A percentile compares a stretch with the other conserved stretches of the same genome.
Conservation (phyloP, 2,329 filamentous ascomycete species). For the Exophiala sideris region DNA sequence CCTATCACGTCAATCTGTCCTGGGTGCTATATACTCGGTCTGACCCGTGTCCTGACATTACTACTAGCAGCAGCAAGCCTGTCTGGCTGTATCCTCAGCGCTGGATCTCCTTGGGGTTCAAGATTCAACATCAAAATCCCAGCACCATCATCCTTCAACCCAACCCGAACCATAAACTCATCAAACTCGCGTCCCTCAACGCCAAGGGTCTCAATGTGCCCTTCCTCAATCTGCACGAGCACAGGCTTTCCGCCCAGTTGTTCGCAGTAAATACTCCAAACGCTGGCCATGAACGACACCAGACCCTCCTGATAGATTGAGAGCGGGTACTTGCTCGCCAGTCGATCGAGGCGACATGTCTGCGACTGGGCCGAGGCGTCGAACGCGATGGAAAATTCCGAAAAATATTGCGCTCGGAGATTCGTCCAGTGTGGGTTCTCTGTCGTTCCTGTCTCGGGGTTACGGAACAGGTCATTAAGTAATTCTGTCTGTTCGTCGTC, state of each 20-base stretch:
- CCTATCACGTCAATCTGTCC: no score
- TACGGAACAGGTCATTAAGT: slow-evolving; percentile 14
- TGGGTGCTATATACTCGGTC: no score
- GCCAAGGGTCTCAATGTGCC: slow-evolving; percentile 20
- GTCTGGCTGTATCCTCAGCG: background rate
- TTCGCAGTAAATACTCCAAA: slow-evolving; percentile 13
- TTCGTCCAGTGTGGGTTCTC: slow-evolving; percentile 19
- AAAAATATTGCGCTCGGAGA: slow-evolving; percentile 11
- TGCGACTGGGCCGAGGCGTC: slow-evolving; percentile 9
- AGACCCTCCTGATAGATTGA: slow-evolving; percentile 14
- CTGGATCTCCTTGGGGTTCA: background rate
- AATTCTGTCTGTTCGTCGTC: slow-evolving; percentile 4
- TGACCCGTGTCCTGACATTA: no score
- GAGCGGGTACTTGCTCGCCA: slow-evolving; percentile 19
- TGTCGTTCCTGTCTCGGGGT: background rate
- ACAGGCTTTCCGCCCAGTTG: slow-evolving; percentile 29
- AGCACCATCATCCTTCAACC: slow-evolving; percentile 4
- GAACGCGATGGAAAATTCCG: slow-evolving; percentile 17
- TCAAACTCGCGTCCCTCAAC: slow-evolving; percentile 22
- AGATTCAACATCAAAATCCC: background rate
- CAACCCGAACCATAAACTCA: slow-evolving; percentile 15
- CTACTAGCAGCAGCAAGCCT: background rate
- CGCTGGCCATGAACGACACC: slow-evolving; percentile 7
- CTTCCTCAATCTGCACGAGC: slow-evolving; percentile 29
- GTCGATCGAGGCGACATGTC: slow-evolving; percentile 14